These are phyloP conservation scores for Tetracladium marchalianum DNA, from an alignment of 495 filamentous ascomycete species.

Conservation along the genomic window DNA sequence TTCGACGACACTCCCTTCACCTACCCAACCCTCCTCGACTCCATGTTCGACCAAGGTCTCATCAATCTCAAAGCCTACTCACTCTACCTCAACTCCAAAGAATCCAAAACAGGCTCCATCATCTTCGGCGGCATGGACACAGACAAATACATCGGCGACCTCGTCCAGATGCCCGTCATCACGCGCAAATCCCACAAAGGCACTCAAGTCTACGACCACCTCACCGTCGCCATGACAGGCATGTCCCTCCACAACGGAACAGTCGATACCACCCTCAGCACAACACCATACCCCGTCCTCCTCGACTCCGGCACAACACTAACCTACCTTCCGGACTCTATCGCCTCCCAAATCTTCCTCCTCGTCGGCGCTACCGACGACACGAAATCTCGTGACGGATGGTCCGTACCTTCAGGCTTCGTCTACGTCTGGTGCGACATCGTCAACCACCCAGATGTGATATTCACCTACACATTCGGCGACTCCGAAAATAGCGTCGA, in stretches of 20 bases:
- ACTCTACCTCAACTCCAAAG: constrained; percentile 58
- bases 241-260: too few relatives aligned
- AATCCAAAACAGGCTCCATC: constrained; percentile 63
- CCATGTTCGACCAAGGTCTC: constrained; percentile 55
- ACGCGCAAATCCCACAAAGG: neutral
- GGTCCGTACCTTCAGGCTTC: constrained; percentile 24
- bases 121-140: constrained; percentile 89
- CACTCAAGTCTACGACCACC: constrained; percentile 17
- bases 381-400: constrained; percentile 14
- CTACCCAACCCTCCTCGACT: constrained; percentile 73
- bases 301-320: constrained; percentile 82
- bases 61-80: constrained; percentile 82
- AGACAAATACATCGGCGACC: constrained; percentile 66
- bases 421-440: constrained; percentile 36
- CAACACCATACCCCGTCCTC: constrained; percentile 47
- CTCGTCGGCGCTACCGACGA: constrained; percentile 43
- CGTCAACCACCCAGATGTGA: constrained; percentile 46
- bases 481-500: constrained; percentile 40
- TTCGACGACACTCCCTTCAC: constrained; percentile 21
- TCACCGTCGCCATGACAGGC: constrained; percentile 60
- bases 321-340: constrained; percentile 63
- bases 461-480: constrained; percentile 44
- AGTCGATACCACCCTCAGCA: constrained; percentile 25
- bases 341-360: constrained; percentile 47
- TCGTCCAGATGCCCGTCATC: constrained; percentile 60